phyloP scores from a whole-genome alignment of 2,329 filamentous ascomycete genomes.

The Diaporthe sp. region DNA sequence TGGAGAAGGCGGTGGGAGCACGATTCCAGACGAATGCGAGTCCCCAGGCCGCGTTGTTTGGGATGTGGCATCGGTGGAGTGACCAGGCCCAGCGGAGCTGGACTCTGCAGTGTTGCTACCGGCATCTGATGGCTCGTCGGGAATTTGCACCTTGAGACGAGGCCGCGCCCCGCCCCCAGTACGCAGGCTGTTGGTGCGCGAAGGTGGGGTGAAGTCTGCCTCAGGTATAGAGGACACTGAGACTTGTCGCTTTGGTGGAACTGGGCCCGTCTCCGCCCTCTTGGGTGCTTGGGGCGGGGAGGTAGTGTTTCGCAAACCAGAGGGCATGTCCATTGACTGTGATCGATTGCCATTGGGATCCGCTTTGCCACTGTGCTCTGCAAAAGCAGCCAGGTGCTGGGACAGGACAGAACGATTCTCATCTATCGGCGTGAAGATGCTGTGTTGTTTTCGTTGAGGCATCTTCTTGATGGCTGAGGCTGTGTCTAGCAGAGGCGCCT shows the following conservation, averaged over 20 bases:
- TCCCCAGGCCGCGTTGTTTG: conserved; percentile 65
- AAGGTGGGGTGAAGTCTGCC: conserved; percentile 75
- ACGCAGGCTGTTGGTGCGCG: conserved; percentile 82
- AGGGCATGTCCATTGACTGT: conserved; percentile 74
- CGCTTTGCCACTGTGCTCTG: conserved; percentile 57
- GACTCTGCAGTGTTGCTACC: conserved; percentile 82
- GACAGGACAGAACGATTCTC: conserved; percentile 90
- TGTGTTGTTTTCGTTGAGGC: conserved; percentile 84
- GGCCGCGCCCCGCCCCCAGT: conserved; percentile 77
- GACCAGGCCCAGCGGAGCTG: conserved; percentile 66
- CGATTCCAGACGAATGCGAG: conserved; percentile 76
- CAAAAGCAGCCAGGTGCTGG: conserved; percentile 81
- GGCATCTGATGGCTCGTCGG: conserved; percentile 82
- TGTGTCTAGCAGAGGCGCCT: conserved; percentile 63
- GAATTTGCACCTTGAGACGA: conserved; percentile 92
- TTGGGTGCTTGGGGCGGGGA: conserved; percentile 69
- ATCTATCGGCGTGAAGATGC: conserved; percentile 98
- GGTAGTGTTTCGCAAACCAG: conserved; percentile 65
- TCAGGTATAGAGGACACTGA: conserved; percentile 76
- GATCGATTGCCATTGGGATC: conserved; percentile 60
- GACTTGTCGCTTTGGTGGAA: conserved; percentile 60
- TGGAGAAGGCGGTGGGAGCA: conserved; percentile 92
- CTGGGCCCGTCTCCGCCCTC: conserved; percentile 63
- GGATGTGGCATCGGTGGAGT: conserved; percentile 69
- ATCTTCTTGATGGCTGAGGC: conserved; percentile 69